Evolutionary conservation across 2,329 filamentous ascomycete species (phyloP), one percentile per base, ranked within the genome.

Genomic region (Ceratocystiopsis sp.): DNA sequence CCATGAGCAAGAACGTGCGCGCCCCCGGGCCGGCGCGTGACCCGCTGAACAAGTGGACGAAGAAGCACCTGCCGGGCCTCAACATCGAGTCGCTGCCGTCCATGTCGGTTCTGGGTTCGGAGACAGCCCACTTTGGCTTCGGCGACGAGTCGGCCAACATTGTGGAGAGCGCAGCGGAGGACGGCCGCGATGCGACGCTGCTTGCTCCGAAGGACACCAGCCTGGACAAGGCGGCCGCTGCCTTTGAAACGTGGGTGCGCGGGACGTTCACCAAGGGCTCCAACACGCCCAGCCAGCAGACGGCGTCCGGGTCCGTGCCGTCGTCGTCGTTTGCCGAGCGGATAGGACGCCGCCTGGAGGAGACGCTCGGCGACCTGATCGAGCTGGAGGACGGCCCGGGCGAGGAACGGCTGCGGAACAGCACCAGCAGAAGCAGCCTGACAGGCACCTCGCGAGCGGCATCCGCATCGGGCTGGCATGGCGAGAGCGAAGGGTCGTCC

Each of bases 221-320:
- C 1, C 64, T 96, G 3, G 86, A 94, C 53, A 83, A 87, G 49
- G 79, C 93, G 11, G 86, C 87, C 1, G 81, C 84, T 7, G 80
- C 82, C 3, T 78, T 96, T 29, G 91, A 96, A 61, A 81, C 79
- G 1, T 98, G 91, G 86, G 67, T 96, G 46, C 71, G 87, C 47
- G 84, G 85, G 48, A 78, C 93, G 35, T 84, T 85, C 46, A 66
- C 71, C 7, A 79, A 78, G 54, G 68, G 72, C 5, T 67, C 70
- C 16, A 59, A 61, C 17, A 72, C 70, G n/a, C 69, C 70, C 2
- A 59, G 63, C 21, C 15, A 14, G 6, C 8, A 3, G 13, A 14
- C 4, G 13, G 37, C 39, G 2, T 21, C 35, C 51, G 43, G 52
- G 51, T 42, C 17, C 12, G 39, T 35, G 11, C 39, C 45, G 14